Conservation (phyloP, 306 rosid genomes). For the Oxytropis ochrocephala region DNA sequence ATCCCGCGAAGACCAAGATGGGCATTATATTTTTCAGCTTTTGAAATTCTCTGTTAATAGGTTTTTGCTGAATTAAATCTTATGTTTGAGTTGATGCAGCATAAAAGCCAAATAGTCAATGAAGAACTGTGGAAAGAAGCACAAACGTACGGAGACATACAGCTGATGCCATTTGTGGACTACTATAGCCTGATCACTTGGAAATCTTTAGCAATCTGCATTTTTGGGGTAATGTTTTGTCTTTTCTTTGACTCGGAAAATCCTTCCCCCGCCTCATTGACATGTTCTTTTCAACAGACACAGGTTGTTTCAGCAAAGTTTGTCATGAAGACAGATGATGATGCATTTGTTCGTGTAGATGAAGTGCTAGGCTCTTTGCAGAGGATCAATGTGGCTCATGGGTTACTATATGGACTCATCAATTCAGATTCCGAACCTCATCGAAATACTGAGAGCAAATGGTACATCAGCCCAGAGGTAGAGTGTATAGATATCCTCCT, state of each 20-base stretch:
- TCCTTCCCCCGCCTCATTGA: conserved; percentile 25
- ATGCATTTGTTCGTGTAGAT: conserved; percentile 91
- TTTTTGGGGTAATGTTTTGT: conserved; percentile 74
- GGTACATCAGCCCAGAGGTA: conserved; percentile 93
- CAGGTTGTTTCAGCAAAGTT: conserved; percentile 88
- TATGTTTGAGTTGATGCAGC: conserved; percentile 56
- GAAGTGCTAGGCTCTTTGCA: conserved; percentile 70
- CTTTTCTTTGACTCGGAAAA: conserved; percentile 22
- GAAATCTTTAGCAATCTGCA: conserved; percentile 92
- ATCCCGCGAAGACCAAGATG: conserved; percentile 8
- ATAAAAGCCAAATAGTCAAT: conserved; percentile 85
- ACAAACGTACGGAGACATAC: conserved; percentile 82
- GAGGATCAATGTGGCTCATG: conserved; percentile 43
- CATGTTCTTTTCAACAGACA: conserved; percentile 56
- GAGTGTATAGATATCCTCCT: not conserved
- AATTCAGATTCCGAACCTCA: conserved; percentile 88
- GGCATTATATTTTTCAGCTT: not conserved
- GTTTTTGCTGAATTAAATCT: conserved; percentile 25
- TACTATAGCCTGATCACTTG: conserved; percentile 94
- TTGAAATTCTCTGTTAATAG: not conserved
- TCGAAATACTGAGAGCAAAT: conserved; percentile 82
- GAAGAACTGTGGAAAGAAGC: conserved; percentile 97
- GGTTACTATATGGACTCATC: conserved; percentile 88
- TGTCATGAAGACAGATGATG: conserved; percentile 99
- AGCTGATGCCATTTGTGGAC: conserved; percentile 97